phyloP scores from a whole-genome alignment of 192 early-diverging fungal species.

The Chytriomyces sp. region DNA sequence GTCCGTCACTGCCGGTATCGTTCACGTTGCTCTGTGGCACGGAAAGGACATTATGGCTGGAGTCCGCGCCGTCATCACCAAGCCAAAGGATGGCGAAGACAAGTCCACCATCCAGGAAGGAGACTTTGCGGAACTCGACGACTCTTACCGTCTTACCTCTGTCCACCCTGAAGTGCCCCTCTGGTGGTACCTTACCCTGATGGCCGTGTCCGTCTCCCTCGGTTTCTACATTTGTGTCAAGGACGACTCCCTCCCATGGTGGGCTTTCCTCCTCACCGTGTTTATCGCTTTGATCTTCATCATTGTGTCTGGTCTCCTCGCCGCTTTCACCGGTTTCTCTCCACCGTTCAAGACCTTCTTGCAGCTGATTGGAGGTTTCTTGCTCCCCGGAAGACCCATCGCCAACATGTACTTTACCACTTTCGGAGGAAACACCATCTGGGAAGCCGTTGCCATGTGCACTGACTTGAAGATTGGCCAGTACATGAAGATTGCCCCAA shows the following conservation, averaged over 20 bases:
- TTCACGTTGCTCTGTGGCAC: constrained; percentile 37
- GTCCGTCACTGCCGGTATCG: constrained; percentile 32
- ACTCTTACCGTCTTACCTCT: constrained; percentile 70
- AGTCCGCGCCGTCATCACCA: background rate
- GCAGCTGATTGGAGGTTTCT: constrained; percentile 19
- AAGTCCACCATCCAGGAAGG: background rate
- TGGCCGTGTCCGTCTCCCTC: constrained; percentile 20
- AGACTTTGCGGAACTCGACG: background rate
- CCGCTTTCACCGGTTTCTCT: background rate
- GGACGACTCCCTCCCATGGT: constrained; percentile 31
- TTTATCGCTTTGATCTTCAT: constrained; percentile 57
- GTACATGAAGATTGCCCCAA: constrained; percentile 60
- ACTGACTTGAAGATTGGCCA: constrained; percentile 54
- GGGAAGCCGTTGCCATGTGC: constrained; percentile 65
- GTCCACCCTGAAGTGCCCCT: constrained; percentile 75
- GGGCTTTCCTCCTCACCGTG: constrained; percentile 44
- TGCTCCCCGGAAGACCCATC: constrained; percentile 62
- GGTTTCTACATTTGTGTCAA: constrained; percentile 14
- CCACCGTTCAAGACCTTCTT: background rate
- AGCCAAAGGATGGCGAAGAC: background rate
- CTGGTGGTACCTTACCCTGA: constrained; percentile 71
- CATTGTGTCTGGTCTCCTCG: constrained; percentile 53
- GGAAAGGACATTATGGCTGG: background rate
- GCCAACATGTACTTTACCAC: constrained; percentile 75
- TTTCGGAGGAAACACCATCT: constrained; percentile 64